Base-by-base conservation (phyloP, 2,329 filamentous ascomycete genomes). In the Cytospora chrysosperma region DNA sequence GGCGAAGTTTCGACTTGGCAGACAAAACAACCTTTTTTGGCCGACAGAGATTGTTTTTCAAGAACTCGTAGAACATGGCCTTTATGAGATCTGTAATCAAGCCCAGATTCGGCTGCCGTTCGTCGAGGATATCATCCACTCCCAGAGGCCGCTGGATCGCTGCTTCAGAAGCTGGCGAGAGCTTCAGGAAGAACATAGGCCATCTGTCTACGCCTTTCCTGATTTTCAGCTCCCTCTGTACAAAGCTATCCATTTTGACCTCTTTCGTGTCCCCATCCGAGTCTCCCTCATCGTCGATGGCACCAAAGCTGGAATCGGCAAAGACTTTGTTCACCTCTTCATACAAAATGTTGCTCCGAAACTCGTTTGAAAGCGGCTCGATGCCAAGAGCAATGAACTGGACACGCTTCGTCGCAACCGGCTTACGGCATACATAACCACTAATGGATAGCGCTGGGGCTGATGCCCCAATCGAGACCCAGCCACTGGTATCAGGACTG, bases 361-460 rank as follows among this genome's bases (percentile, higher is more conserved):
- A 76, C 4, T 82, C 78, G 27, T 84, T 77, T 1, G 78, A 72
- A 1, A 96, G 69, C 0, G 93, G 91, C 10, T 82, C 78, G 9
- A 93, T 83, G 0, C 91, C 93, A 28, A 97, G 75, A 5, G 90
- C 91, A 26, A 98, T 84, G 72, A 97, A 96, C 69, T 98, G 94
- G 1, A 86, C 78, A 24, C 85, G 84, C 67, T 87, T 92, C 0
- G 85, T 90, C 0, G 92, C 88, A 21, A 85, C 84, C 0, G 93
- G 91, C 1, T 80, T 75, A 1, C 88, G 78, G 3, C 87, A 96
- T 19, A 97, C 87, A 40, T 86, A 86, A 1, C 92, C 93, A 64
- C 80, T 81, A 28, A 97, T 79, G 0, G 81, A 81, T 12, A 95
- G 70, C 1, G 79, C 78, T 0, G 83, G 78, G 1, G 86, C 85